Evolutionary conservation across 345 rosid species (phyloP).

Genomic region (Noccaea caerulescens): DNA sequence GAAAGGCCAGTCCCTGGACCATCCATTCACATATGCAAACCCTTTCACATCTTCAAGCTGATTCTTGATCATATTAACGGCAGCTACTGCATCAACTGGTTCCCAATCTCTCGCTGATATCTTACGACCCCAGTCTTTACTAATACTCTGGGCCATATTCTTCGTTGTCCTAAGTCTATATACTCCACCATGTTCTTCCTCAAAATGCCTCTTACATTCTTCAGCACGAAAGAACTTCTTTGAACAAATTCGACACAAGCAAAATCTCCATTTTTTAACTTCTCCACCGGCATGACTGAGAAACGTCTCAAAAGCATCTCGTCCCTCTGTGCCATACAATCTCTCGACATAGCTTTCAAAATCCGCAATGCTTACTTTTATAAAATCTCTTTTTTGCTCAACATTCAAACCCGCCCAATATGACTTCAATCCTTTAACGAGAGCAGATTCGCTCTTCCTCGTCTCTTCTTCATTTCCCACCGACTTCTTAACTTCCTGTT

Average conservation of each 20-base stretch:
- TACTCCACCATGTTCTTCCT: constrained; percentile 6
- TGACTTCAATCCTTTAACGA: not conserved
- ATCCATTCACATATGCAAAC: constrained; percentile 25
- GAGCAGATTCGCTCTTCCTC: not conserved
- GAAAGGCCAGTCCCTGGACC: constrained; percentile 36
- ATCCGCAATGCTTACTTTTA: constrained; percentile 27
- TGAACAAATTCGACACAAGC: constrained; percentile 19
- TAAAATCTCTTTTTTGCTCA: constrained; percentile 7
- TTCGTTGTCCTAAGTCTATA: not conserved
- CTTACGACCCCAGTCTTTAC: constrained; percentile 15
- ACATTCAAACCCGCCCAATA: constrained; percentile 32
- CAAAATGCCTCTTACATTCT: constrained; percentile 30
- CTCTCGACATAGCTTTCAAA: not conserved
- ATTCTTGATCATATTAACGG: constrained; percentile 17
- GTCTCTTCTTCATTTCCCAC: not conserved
- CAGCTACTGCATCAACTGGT: constrained; percentile 29
- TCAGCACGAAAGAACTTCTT: constrained; percentile 19
- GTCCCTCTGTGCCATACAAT: not conserved
- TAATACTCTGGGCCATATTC: not conserved
- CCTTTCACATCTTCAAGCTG: constrained; percentile 6
- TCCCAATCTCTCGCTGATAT: constrained; percentile 3
- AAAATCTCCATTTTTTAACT: constrained; percentile 24
- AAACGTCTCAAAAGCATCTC: not conserved
- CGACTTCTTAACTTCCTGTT: not conserved
- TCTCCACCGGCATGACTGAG: constrained; percentile 2